phyloP scores from a whole-genome alignment of 2,329 filamentous ascomycete genomes.

The Penicillium sp. region DNA sequence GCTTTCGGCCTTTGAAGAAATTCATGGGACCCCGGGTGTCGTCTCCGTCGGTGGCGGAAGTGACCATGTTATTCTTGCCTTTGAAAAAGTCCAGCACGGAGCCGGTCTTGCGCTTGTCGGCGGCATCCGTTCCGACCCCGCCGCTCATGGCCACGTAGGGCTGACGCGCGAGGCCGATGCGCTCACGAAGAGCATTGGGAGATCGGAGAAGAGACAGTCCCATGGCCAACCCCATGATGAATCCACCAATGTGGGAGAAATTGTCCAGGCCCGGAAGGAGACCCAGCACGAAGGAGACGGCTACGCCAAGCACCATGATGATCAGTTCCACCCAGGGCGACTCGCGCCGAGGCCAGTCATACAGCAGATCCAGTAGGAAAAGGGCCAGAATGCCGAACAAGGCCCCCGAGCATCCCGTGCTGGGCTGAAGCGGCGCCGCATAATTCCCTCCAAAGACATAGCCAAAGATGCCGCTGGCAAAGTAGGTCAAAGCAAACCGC shows the following conservation, averaged over 20 bases:
- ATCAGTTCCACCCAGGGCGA: constrained; percentile 77
- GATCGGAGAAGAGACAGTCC: constrained; percentile 86
- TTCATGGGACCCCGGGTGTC: constrained; percentile 39
- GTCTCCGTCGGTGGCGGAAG: constrained; percentile 5
- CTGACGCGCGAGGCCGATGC: constrained; percentile 62
- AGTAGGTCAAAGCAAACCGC: constrained; percentile 83
- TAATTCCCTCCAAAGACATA: constrained; percentile 95
- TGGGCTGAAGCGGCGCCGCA: constrained; percentile 72
- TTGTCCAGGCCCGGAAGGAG: constrained; percentile 91
- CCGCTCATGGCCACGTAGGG: constrained; percentile 65
- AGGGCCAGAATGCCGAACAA: constrained; percentile 90
- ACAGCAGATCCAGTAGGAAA: constrained; percentile 80
- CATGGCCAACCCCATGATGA: constrained; percentile 81
- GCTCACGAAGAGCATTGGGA: constrained; percentile 69
- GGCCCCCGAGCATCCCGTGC: constrained; percentile 81
- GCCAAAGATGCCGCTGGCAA: constrained; percentile 87
- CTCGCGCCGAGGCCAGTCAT: constrained; percentile 77
- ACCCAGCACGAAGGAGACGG: constrained; percentile 86
- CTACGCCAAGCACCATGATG: constrained; percentile 77
- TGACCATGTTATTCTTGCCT: constrained; percentile 52
- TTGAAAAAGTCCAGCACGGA: constrained; percentile 45
- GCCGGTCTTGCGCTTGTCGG: constrained; percentile 41
- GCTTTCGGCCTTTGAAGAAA: constrained; percentile 89
- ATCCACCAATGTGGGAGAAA: constrained; percentile 94
- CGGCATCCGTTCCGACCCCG: constrained; percentile 32